Base-by-base conservation (phyloP, 2,329 filamentous ascomycete genomes). In the Colletotrichum lupini region DNA sequence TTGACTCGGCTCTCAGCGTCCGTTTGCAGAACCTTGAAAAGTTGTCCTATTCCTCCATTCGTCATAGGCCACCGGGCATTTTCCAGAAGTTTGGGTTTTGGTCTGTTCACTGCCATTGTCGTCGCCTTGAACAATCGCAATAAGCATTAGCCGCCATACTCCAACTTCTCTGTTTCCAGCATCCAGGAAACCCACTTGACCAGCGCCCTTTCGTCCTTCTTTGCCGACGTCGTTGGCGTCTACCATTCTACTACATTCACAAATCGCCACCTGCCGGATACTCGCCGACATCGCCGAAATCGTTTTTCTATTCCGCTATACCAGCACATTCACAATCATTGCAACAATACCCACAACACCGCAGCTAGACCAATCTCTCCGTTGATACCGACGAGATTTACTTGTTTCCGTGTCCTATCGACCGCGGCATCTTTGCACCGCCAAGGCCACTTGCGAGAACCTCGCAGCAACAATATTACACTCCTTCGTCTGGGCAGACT, bases 11-110 rank as follows among this genome's bases (percentile, higher is more conserved):
- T 53, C 32, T 49, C 42, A 16, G 24, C n/a, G 24, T 72, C 72
- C 72, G 72, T 67, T 74, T 74, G 72, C 72, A 74, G 72, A 49
- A 58, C 57, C 46, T 70, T 57, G 60, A 60, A 70, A 70, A 65
- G 26, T 52, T 46, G 56, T 53, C 55, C 42, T 46, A 59, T 56
- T 73, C 9, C 70, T 73, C 67, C 35, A 70, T 73, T 60, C 67
- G 70, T 70, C 70, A 69, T 57, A 65, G 59, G 58, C 35, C 55
- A 32, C 35, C 55, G 55, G 55, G 19, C 35, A 30, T n/a, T 57
- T 70, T 60, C 70, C 60, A 73, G 67, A 65, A 46, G 11, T 35
- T 52, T 49, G 46, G 55, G 26, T 32, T 70, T 61, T 57, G 46
- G 62, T 65, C 58, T 60, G 52, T 42, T 32, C 19, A 19, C 56